Evolutionary conservation across 305 asterid genomes (phyloP).

Genomic region (Rubia tinctorum): DNA sequence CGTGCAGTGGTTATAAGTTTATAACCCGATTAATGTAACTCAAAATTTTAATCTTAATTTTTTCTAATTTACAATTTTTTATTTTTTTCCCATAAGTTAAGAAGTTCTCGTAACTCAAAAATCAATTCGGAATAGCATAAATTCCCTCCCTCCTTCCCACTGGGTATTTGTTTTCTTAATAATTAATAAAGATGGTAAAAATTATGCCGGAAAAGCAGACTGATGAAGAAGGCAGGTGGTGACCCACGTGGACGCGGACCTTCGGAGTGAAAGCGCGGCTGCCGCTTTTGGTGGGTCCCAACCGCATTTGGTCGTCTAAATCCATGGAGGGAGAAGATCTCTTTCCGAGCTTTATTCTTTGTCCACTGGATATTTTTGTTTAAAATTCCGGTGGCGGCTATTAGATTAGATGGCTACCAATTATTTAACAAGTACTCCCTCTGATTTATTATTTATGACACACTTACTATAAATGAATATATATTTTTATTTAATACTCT

Average conservation of each 20-base stretch:
- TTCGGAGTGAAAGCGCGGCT: slow-evolving; percentile 24
- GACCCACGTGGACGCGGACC: slow-evolving; percentile 23
- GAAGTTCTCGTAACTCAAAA: no score
- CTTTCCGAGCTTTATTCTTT: not conserved
- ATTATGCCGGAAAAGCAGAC: slow-evolving; percentile 11
- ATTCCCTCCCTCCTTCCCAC: no score
- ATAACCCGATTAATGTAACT: no score
- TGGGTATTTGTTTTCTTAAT: no score
- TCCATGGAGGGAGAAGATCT: slow-evolving; percentile 9
- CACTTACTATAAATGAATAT: no score
- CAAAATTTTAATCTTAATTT: no score
- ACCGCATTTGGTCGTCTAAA: slow-evolving; percentile 14
- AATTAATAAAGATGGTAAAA: not conserved
- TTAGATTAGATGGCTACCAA: not conserved
- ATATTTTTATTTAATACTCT: no score
- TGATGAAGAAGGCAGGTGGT: slow-evolving; percentile 1
- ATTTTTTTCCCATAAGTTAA: no score
- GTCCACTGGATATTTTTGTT: not conserved
- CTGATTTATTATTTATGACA: no score
- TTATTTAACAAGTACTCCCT: not conserved
- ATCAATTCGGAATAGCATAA: no score
- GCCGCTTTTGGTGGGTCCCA: slow-evolving; percentile 29
- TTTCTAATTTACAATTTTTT: no score
- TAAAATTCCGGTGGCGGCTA: slow-evolving; percentile 10
- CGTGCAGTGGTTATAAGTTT: no score